phyloP scores from a whole-genome alignment of 495 filamentous ascomycete genomes.

The Neurospora sp. region DNA sequence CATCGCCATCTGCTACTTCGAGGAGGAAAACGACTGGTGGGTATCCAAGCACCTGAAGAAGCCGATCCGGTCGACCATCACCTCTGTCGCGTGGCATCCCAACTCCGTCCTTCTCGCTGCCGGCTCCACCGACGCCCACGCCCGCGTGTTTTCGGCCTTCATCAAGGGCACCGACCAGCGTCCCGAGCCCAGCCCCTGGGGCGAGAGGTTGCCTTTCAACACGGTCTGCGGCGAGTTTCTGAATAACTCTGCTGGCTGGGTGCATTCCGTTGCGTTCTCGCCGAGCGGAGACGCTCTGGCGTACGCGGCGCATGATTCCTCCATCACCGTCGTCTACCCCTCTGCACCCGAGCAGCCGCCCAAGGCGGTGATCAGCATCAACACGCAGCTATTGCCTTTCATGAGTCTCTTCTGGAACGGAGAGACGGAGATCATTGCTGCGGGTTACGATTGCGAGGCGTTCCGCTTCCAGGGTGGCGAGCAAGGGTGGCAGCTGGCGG shows the following conservation, averaged over 20 bases:
- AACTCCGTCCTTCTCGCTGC: conserved; percentile 92
- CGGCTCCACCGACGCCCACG: conserved; percentile 94
- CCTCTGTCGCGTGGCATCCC: conserved; percentile 88
- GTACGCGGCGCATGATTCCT: conserved; percentile 89
- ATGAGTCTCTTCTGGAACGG: conserved; percentile 86
- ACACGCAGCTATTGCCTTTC: conserved; percentile 82
- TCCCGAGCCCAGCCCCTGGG: conserved; percentile 86
- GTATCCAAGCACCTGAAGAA: conserved; percentile 98
- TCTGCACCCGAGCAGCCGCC: conserved; percentile 86
- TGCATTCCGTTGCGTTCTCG: conserved; percentile 83
- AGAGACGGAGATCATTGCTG: conserved; percentile 89
- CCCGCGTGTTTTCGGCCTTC: conserved; percentile 87
- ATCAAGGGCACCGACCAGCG: conserved; percentile 87
- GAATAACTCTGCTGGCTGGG: conserved; percentile 93
- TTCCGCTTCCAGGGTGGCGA: conserved; percentile 80
- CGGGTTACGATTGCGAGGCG: conserved; percentile 92
- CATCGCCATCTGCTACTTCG: conserved; percentile 98
- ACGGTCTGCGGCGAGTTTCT: conserved; percentile 94
- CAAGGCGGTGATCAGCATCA: conserved; percentile 74
- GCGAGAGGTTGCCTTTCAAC: conserved; percentile 90
- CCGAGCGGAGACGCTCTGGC: conserved; percentile 86
- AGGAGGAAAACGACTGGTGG: conserved; percentile 99
- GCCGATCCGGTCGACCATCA: conserved; percentile 92
- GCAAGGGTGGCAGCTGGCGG: conserved; percentile 75
- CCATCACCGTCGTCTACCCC: conserved; percentile 91